Evolutionary conservation across 768 basidiomycete genomes (phyloP).

Genomic region (Serendipita sp.): DNA sequence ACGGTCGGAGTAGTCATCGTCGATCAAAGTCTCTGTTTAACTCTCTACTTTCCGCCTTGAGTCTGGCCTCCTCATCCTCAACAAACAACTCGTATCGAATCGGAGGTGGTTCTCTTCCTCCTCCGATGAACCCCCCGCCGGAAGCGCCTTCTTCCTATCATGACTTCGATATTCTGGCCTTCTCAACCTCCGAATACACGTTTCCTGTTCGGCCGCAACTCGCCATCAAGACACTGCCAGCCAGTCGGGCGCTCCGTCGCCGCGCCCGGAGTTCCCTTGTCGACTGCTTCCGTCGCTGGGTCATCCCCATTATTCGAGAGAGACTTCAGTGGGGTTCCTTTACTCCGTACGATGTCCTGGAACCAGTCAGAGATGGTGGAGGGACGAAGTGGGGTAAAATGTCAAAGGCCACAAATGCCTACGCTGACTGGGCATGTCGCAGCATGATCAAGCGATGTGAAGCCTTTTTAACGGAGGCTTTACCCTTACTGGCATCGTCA

Average conservation of each 20-base stretch:
- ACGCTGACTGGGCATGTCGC: conserved; percentile 2
- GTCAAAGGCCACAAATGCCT: conserved; percentile 5
- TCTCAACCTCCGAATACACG: neutral
- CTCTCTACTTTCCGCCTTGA: conserved; percentile 2
- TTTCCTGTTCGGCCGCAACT: neutral
- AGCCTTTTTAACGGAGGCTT: neutral
- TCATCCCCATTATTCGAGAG: conserved; percentile 1
- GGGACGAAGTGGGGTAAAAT: conserved; percentile 1
- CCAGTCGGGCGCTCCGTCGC: neutral
- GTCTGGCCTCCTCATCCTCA: neutral
- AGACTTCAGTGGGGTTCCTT: neutral
- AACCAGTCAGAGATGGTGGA: neutral
- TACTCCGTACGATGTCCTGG: neutral
- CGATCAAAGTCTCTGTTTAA: conserved; percentile 1
- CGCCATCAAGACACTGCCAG: neutral
- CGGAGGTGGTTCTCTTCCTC: neutral
- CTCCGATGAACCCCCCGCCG: neutral
- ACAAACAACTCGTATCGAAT: neutral
- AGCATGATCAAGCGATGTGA: neutral
- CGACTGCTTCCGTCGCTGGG: conserved; percentile 2
- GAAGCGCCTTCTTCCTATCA: neutral
- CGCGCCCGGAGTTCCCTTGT: neutral
- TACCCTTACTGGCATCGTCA: neutral
- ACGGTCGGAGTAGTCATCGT: neutral
- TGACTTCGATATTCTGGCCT: neutral